phyloP scores from a whole-genome alignment of 805 yeast genomes.

The Myxozyma neotropica region DNA sequence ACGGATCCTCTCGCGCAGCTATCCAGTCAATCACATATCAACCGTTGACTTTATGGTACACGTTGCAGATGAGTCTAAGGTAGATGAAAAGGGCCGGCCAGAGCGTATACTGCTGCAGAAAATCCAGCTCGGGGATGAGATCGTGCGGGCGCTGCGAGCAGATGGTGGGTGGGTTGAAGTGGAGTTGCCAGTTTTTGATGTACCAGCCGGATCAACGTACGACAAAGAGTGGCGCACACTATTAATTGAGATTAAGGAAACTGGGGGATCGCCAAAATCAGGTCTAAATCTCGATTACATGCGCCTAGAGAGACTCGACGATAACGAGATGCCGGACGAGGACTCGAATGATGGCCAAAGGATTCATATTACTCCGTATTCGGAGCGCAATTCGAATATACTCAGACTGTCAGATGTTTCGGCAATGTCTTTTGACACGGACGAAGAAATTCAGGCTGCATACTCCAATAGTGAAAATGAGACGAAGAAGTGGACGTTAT shows the following conservation, averaged over 20 bases:
- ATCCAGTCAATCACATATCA: background rate
- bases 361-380: constrained; percentile 17
- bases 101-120: constrained; percentile 1
- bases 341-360: background rate
- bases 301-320: constrained; percentile 21
- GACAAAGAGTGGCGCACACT: constrained; percentile 21
- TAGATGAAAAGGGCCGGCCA: constrained; percentile 24
- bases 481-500: background rate
- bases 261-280: constrained; percentile 14
- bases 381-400: background rate
- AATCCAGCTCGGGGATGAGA: constrained; percentile 3
- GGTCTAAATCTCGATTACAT: constrained; percentile 24
- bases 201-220: constrained; percentile 3
- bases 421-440: background rate
- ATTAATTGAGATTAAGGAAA: constrained; percentile 23
- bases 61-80: constrained; percentile 13
- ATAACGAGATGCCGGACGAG: constrained; percentile 4
- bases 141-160: background rate
- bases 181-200: constrained; percentile 17
- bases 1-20: background rate
- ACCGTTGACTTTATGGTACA: constrained; percentile 16
- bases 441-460: background rate
- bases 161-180: constrained; percentile 21
- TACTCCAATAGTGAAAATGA: background rate
- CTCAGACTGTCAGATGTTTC: background rate